Percentiles rank a stretch among this genome's conserved stretches.
These are phyloP conservation scores for Cercospora beticola DNA, from an alignment of 2,329 filamentous ascomycete genomes.

Conservation along the genomic window DNA sequence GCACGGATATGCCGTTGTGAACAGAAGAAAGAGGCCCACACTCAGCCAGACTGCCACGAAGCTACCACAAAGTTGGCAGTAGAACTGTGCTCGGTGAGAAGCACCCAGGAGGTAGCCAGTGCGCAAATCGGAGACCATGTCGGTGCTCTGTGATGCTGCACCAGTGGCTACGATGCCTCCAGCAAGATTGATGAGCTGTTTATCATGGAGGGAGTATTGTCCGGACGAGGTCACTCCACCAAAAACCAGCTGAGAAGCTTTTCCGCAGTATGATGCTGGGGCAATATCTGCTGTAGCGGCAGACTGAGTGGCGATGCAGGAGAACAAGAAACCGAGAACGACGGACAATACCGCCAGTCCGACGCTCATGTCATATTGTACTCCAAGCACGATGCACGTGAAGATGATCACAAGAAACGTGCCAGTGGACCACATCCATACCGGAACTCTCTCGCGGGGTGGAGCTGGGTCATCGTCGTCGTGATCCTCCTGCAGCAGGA, in stretches of 20 bases:
- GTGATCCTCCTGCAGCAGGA: constrained; percentile 19
- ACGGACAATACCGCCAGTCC: constrained; percentile 57
- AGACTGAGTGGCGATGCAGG: constrained; percentile 47
- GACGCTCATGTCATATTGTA: constrained; percentile 56
- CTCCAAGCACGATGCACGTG: constrained; percentile 50
- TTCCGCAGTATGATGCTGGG: constrained; percentile 59
- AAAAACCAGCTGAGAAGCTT: constrained; percentile 65
- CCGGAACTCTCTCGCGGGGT: constrained; percentile 48
- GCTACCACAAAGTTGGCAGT: constrained; percentile 62
- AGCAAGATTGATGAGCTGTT: constrained; percentile 63
- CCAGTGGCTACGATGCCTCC: constrained; percentile 49
- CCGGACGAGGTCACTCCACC: constrained; percentile 59
- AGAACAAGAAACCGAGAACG: constrained; percentile 58
- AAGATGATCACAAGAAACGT: constrained; percentile 40
- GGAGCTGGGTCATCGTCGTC: constrained; percentile 50
- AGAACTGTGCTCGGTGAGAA: constrained; percentile 62
- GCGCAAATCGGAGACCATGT: constrained; percentile 62
- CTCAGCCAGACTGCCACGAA: constrained; percentile 63
- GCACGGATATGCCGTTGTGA: constrained; percentile 65
- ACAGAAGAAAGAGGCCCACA: constrained; percentile 64
- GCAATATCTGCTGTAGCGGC: constrained; percentile 56
- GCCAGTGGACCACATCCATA: constrained; percentile 54
- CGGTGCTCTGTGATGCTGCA: constrained; percentile 40
- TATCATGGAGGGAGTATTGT: constrained; percentile 49
- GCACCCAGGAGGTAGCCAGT: constrained; percentile 65